A percentile compares a stretch with the other conserved stretches of the same genome.
Conservation (phyloP, 345 rosid genomes). For the Lenwebbia sp. region DNA sequence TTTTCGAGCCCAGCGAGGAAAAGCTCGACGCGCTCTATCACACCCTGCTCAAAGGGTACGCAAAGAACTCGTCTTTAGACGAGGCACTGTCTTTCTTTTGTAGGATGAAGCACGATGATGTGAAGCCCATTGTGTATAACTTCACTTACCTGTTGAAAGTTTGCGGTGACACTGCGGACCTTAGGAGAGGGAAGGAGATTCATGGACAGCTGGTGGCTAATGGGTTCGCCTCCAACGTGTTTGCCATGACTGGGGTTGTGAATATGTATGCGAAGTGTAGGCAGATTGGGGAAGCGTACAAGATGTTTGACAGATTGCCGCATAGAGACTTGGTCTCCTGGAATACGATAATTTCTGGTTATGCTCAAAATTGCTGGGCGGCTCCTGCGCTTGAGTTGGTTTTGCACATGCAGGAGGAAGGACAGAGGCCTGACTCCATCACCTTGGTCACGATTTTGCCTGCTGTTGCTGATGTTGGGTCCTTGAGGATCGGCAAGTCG, state of each 20-base stretch:
- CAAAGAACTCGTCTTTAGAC: conserved; percentile 35
- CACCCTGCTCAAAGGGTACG: conserved; percentile 77
- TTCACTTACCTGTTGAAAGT: conserved; percentile 65
- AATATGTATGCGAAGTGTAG: conserved; percentile 64
- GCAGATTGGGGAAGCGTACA: conserved; percentile 44
- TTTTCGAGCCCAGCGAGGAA: conserved; percentile 50
- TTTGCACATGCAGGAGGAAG: conserved; percentile 47
- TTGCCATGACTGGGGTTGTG: conserved; percentile 66
- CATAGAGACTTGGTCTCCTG: conserved; percentile 76
- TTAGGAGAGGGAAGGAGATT: conserved; percentile 54
- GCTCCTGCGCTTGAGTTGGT: conserved; percentile 46
- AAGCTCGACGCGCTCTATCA: conserved; percentile 60
- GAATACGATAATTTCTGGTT: conserved; percentile 78
- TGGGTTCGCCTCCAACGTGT: conserved; percentile 51
- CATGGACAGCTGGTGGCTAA: conserved; percentile 56
- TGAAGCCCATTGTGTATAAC: conserved; percentile 55
- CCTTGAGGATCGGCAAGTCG: conserved; percentile 42
- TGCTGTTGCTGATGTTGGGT: conserved; percentile 40
- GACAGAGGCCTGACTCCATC: conserved; percentile 50
- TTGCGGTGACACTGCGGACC: conserved; percentile 45
- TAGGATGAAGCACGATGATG: conserved; percentile 53
- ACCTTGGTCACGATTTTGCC: conserved; percentile 71
- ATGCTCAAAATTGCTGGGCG: conserved; percentile 61
- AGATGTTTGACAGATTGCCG: conserved; percentile 81
- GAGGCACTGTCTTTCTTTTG: conserved; percentile 36